A percentile compares a stretch with the other conserved stretches of the same genome.
Conservation (phyloP, 169 alveolate genomes). For the Cryptosporidium canis region DNA sequence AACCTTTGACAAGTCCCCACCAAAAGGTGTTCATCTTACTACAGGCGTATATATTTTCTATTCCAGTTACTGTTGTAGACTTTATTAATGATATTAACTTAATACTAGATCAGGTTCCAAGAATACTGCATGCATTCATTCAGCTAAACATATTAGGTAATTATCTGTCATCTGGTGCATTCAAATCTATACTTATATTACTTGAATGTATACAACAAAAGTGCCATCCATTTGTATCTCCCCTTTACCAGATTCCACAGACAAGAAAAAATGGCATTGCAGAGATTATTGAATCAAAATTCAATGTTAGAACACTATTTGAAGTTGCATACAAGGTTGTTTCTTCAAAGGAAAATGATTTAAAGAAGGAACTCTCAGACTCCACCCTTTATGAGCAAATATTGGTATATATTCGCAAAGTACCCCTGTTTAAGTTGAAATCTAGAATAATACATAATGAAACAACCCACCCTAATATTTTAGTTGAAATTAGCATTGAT, state of each 20-base stretch:
- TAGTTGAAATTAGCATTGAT: not conserved
- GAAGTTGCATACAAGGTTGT: conserved; percentile 13
- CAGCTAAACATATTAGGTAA: conserved; percentile 74
- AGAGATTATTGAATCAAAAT: not conserved
- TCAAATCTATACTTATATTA: conserved; percentile 69
- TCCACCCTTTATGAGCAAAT: not conserved
- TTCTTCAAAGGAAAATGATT: conserved; percentile 5
- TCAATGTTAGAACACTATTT: not conserved
- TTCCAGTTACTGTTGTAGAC: conserved; percentile 87
- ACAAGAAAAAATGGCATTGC: not conserved
- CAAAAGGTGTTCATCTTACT: conserved; percentile 90
- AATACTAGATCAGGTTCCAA: conserved; percentile 86
- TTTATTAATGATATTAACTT: conserved; percentile 86
- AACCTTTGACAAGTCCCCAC: conserved; percentile 86
- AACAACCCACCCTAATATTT: not conserved
- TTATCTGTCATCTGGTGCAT: conserved; percentile 65
- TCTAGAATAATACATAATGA: not conserved
- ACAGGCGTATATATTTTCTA: conserved; percentile 79
- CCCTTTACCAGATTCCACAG: conserved; percentile 33
- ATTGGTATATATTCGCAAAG: not conserved
- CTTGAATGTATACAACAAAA: conserved; percentile 75
- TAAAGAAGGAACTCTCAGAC: not conserved
- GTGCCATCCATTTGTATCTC: conserved; percentile 62
- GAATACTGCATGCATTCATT: conserved; percentile 86
- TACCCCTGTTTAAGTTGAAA: conserved; percentile 27